A percentile compares a stretch with the other conserved stretches of the same genome.
Conservation (phyloP, 257 asterid species). For the Striga asiatica region DNA sequence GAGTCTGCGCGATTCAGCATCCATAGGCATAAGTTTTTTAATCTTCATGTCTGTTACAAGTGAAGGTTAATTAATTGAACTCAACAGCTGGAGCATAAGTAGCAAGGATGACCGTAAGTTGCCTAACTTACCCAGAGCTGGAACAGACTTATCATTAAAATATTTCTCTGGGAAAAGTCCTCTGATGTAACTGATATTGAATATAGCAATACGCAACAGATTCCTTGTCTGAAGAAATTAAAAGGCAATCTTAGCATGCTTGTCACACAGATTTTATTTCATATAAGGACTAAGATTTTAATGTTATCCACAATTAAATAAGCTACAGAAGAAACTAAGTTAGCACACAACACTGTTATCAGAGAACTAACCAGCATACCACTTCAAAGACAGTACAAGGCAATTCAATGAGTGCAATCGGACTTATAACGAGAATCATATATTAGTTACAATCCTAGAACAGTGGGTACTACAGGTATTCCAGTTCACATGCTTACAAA, state of each 20-base stretch:
- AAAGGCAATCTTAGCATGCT: conserved; percentile 12
- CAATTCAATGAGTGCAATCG: not conserved
- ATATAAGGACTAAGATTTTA: conserved; percentile 1
- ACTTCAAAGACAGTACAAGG: not conserved
- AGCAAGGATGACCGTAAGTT: not conserved
- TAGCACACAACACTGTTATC: not conserved
- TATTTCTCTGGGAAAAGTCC: conserved; percentile 93
- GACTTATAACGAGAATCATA: not conserved
- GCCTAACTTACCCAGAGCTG: conserved; percentile 73
- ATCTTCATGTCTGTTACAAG: conserved; percentile 72
- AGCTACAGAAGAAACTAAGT: not conserved
- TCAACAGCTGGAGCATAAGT: not conserved
- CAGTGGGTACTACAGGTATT: not conserved
- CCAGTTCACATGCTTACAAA: not conserved
- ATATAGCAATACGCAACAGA: conserved; percentile 88
- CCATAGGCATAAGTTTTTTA: conserved; percentile 97
- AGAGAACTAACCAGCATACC: not conserved
- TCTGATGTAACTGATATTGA: conserved; percentile 91
- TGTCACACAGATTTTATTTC: not conserved
- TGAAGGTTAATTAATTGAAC: conserved; percentile 14
- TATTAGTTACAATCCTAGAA: not conserved
- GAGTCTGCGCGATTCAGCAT: conserved; percentile 90
- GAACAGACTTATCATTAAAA: conserved; percentile 86
- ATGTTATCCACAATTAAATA: not conserved
- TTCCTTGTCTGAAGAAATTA: conserved; percentile 64